Conservation (phyloP, 164 flowering plant genomes). For the Malania oleifera region DNA sequence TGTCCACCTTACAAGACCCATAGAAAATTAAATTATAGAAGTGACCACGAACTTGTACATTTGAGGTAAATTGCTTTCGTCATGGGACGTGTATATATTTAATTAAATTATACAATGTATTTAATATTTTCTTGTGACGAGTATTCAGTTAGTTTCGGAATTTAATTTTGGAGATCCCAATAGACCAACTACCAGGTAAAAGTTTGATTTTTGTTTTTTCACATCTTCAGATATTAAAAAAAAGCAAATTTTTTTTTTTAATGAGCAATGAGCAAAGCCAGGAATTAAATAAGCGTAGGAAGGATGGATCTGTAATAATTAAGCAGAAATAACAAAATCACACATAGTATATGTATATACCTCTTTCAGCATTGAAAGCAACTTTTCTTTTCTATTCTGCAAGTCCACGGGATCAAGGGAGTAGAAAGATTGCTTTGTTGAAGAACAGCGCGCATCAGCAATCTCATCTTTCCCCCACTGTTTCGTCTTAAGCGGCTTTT, state of each 20-base stretch:
- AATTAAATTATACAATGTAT: too few species aligned
- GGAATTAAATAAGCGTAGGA: slow-evolving; percentile 3
- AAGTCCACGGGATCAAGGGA: slow-evolving; percentile 65
- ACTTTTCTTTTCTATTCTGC: slow-evolving; percentile 76
- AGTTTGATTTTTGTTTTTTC: background rate
- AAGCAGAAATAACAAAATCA: background rate
- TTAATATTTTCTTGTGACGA: too few species aligned
- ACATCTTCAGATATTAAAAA: slow-evolving; percentile 3
- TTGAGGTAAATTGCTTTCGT: too few species aligned
- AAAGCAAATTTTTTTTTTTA: slow-evolving; percentile 4
- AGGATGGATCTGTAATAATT: background rate
- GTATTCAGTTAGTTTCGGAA: slow-evolving; percentile 44
- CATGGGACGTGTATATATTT: too few species aligned
- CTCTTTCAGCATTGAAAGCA: slow-evolving; percentile 88
- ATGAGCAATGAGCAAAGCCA: too few species aligned
- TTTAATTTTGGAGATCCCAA: slow-evolving; percentile 10
- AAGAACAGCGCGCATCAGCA: slow-evolving; percentile 18
- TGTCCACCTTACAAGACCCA: slow-evolving; percentile 55
- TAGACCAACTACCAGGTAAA: slow-evolving; percentile 16
- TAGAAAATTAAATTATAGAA: background rate
- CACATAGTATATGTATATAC: slow-evolving; percentile 23
- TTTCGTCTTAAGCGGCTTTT: slow-evolving; percentile 24
- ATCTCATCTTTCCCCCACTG: slow-evolving; percentile 29
- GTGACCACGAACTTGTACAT: too few species aligned
- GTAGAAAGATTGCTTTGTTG: slow-evolving; percentile 33